Base-by-base conservation (phyloP, 148 eudicot species). In the Amaranthus hypochondriacus region DNA sequence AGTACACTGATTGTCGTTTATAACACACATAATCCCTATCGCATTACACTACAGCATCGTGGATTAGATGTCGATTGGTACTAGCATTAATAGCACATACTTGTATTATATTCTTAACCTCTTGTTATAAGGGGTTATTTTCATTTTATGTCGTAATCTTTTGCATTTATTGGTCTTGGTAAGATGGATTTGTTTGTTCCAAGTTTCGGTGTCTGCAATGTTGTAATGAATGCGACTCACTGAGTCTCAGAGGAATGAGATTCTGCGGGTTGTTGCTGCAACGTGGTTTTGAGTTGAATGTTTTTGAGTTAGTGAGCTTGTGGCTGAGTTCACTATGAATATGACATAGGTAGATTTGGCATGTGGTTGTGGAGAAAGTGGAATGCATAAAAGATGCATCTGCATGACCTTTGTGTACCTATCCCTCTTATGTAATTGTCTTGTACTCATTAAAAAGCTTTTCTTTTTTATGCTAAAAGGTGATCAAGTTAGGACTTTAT, bases 31-130 rank as follows among this genome's bases (percentile, higher is more conserved):
- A 28, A 28, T 42, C 3, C 39, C 69, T 47, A 65, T 62, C 55
- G 75, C 52, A 43, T 56, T n/a, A n/a, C 43, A 56, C 75, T 71
- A 62, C 78, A 74, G n/a, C 43, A 7, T 67, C 58, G 76, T 72
- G 76, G 68, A 46, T 57, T 4, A 58, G 5, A 57, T 65, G 39
- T 46, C 7, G 12, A 53, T 42, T 4, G 12, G 64, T 58, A 8
- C 43, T 56, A 5, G 49, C 44, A 68, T 61, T 54, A 59, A 39
- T 66, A 56, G 58, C 61, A 49, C 12, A 43, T 15, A 58, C 2
- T 2, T 58, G 62, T 58, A 21, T 4, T 62, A 11, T 62, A 21
- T 47, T 52, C 72, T 39, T 10, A 39, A 6, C 4, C 18, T 42
- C 4, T 7, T 42, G 48, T 39, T 52, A 6, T 53, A 3, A 69